phyloP scores from a whole-genome alignment of 1,284 basidiomycete genomes.

The Cutaneotrichosporon mucoides region DNA sequence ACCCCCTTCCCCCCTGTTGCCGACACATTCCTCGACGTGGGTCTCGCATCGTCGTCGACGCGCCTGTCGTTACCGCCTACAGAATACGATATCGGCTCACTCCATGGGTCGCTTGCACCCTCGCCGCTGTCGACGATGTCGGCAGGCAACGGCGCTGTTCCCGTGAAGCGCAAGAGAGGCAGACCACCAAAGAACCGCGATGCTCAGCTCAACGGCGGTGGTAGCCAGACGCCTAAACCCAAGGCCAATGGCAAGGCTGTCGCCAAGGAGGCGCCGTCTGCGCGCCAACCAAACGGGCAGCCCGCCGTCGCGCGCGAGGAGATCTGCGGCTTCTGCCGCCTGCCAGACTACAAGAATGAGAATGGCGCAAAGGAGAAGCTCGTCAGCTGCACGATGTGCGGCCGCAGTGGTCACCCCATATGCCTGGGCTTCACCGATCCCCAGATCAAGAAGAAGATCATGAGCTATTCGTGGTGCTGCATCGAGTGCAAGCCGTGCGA shows the following conservation, averaged over 20 bases:
- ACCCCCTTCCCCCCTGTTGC: neutral
- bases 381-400: constrained; percentile 39
- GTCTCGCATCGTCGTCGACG: constrained; percentile 10
- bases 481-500: constrained; percentile 92
- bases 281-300: neutral
- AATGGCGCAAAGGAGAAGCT: constrained; percentile 30
- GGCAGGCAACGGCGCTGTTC: neutral
- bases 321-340: constrained; percentile 34
- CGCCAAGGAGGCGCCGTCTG: neutral
- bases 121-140: constrained; percentile 12
- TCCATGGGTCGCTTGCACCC: neutral
- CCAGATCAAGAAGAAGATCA: constrained; percentile 33
- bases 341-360: constrained; percentile 25
- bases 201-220: constrained; percentile 5
- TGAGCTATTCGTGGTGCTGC: constrained; percentile 80
- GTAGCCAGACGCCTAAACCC: constrained; percentile 3
- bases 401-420: constrained; percentile 58
- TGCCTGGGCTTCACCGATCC: constrained; percentile 55
- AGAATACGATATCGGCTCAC: constrained; percentile 9
- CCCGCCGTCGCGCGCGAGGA: constrained; percentile 11
- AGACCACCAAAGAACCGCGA: constrained; percentile 13
- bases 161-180: constrained; percentile 21
- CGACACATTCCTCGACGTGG: neutral
- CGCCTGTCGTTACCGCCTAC: constrained; percentile 11
- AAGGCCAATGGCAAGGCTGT: constrained; percentile 8